Percentiles rank a stretch among this genome's conserved stretches.
phyloP scores from a whole-genome alignment of 2,329 filamentous ascomycete species.

The Daldinia sp. region DNA sequence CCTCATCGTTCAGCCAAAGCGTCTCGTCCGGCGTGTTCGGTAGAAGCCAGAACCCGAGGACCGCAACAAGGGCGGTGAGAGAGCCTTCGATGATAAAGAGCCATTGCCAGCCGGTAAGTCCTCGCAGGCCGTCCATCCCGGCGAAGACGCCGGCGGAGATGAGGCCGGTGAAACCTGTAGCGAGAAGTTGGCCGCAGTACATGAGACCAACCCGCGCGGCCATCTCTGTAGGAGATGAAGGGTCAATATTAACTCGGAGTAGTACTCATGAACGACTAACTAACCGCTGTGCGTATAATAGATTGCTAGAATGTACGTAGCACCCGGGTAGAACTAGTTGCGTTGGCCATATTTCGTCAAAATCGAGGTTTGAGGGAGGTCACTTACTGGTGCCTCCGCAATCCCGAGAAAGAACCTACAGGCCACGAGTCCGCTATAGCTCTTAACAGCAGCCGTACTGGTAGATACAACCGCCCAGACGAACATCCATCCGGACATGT shows the following conservation, averaged over 20 bases:
- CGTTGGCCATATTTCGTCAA: not conserved
- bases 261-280: not conserved
- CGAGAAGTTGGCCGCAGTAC: slow-evolving; percentile 54
- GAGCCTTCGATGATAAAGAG: slow-evolving; percentile 70
- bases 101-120: slow-evolving; percentile 60
- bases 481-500: slow-evolving; percentile 58
- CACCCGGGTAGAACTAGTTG: slow-evolving; percentile 56
- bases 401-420: slow-evolving; percentile 57
- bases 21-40: slow-evolving; percentile 57
- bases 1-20: slow-evolving; percentile 59
- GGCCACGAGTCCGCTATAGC: slow-evolving; percentile 52
- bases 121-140: slow-evolving; percentile 67
- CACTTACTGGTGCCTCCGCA: slow-evolving; percentile 54
- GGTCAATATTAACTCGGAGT: not conserved
- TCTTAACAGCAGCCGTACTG: slow-evolving; percentile 54
- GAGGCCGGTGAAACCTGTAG: slow-evolving; percentile 67
- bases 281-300: slow-evolving; percentile 60
- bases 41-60: slow-evolving; percentile 69
- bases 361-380: not conserved
- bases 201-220: slow-evolving; percentile 53
- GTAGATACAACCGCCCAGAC: slow-evolving; percentile 57
- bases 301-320: slow-evolving; percentile 59
- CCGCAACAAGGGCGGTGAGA: slow-evolving; percentile 70
- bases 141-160: slow-evolving; percentile 68
- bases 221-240: slow-evolving; percentile 45